These are phyloP conservation scores for Acanthamoeba lenticulata DNA, from an alignment of 208 protist genomes.

Conservation along the genomic window DNA sequence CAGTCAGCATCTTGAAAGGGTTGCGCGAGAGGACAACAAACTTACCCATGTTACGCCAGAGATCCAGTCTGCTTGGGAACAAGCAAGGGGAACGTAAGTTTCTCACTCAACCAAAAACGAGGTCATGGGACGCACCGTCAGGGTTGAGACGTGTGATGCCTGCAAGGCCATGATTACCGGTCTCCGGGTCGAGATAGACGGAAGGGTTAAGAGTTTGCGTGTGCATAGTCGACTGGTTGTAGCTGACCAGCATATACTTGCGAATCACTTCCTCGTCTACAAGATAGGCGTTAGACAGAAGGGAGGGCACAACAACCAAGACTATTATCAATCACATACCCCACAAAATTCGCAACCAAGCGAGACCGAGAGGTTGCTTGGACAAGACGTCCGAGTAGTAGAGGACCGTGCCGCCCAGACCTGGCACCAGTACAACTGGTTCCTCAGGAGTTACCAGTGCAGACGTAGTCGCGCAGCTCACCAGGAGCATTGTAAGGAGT, in stretches of 20 bases:
- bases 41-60: background rate
- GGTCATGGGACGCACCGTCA: background rate
- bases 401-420: background rate
- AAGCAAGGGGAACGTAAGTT: background rate
- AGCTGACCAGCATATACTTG: background rate
- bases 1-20: too few species aligned
- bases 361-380: background rate
- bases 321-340: background rate
- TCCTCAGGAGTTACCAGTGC: background rate
- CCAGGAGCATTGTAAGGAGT: too few species aligned
- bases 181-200: background rate
- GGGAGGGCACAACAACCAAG: too few species aligned
- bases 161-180: background rate
- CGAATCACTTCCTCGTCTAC: background rate
- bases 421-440: background rate
- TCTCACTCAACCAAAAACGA: background rate
- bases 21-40: background rate
- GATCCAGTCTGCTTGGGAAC: background rate
- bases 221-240: background rate
- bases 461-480: background rate
- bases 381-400: background rate
- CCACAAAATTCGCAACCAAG: background rate
- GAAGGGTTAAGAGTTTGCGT: background rate
- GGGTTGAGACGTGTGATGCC: background rate
- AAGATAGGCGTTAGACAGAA: background rate